Evolutionary conservation across 176 grass and related monocot genomes (phyloP), one percentile per base, ranked within the genome.

Genomic region (Stipa capillata): DNA sequence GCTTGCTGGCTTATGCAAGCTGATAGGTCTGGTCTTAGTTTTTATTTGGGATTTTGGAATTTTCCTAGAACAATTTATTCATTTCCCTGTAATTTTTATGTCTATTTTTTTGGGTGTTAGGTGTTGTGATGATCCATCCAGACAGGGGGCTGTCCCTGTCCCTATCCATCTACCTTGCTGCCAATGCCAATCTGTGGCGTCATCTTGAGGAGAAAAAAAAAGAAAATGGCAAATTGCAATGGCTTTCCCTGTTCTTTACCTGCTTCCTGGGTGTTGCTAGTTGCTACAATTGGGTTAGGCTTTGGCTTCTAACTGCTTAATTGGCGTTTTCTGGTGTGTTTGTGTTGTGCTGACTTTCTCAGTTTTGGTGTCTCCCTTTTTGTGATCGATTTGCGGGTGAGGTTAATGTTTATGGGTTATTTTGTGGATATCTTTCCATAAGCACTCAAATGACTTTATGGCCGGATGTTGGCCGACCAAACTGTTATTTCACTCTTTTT

Each of bases 131-230:
- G 73, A 88, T 84, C 78, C 78, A 82, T 42, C 56, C 51, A 76
- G 12, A 20, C 41, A n/a, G 41, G 65, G 61, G 61, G 63, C 53
- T 66, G 70, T 76, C 82, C 44, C 63, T 76, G 82, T 84, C 82
- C 44, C 69, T 71, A 76, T 89, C 77, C 82, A 81, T 85, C 82
- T 76, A 85, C 70, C 81, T 80, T 88, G 75, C 81, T 75, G 54
- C 69, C 52, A 54, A 72, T 84, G 76, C 81, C 69, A 88, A 84
- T 69, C 81, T 85, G 77, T 84, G 62, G 52, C 57, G 82, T 71
- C 82, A 81, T 76, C 54, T 62, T 13, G 27, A 34, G 5, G n/a
- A n/a, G n/a, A 50, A 5, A 67, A 3, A 37, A n/a, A n/a, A n/a
- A 60, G 76, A 51, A 68, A 47, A 53, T 68, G 72, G 51, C 5